Base-by-base conservation (phyloP, 176 grass and related monocot species). In the Bonia amplexicaulis region DNA sequence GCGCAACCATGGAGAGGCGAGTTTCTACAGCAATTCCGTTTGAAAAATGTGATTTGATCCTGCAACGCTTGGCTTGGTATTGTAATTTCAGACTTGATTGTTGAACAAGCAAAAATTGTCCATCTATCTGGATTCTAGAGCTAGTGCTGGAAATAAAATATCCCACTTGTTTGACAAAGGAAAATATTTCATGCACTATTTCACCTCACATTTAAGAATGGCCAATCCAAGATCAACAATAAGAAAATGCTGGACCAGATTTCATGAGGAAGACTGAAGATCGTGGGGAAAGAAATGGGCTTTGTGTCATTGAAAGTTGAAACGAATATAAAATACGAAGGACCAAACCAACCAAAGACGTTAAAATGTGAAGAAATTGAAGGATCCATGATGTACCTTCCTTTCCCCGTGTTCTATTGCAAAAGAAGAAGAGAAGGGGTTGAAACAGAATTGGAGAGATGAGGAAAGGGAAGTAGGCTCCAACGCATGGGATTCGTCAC, bases 401-500 rank as follows among this genome's bases (percentile, higher is more conserved):
- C 74, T 61, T 84, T 53, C 6, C 73, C 85, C 74, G n/a, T 57
- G 75, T 61, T 82, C 42, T 90, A 58, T 23, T 22, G 75, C 70
- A 55, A 33, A 82, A 58, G 73, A 63, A 65, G 74, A 83, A 87
- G 73, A 73, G 73, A 80, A 84, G 68, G 85, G 89, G 85, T 84
- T 84, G 89, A 80, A 87, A 65, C 80, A 12, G 69, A 69, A 62
- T 6, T 3, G 51, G 68, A 44, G 75, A 53, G 74, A 81, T 22
- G 63, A 51, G 77, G 89, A 61, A 45, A 62, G 53, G 85, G 85
- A 84, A 87, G 74, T 84, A 87, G 89, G 80, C 89, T 74, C 63
- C 59, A 9, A 78, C 54, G 70, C 77, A 52, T n/a, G 61, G 81
- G 69, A 74, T 81, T 53, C 80, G 68, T 84, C 89, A 59, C 89